A percentile compares a stretch with the other conserved stretches of the same genome.
phyloP scores from a whole-genome alignment of 768 basidiomycete genomes.

The Boletellus ananiceps region DNA sequence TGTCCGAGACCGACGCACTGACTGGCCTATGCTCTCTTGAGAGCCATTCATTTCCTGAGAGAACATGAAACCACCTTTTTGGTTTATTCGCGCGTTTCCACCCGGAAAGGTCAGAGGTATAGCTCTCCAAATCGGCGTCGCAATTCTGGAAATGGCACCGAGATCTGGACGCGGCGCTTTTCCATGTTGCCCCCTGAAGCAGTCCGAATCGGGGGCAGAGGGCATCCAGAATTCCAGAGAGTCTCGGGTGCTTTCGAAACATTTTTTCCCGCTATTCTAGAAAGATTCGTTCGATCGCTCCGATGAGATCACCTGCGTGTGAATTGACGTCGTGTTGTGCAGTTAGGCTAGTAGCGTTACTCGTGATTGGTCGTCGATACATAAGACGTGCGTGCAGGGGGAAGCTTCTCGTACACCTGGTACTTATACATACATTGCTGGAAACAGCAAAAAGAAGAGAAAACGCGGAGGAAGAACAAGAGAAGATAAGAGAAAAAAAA shows the following conservation, averaged over 20 bases:
- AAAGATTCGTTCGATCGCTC: neutral
- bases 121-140: too few relatives aligned
- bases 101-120: too few relatives aligned
- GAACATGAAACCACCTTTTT: too few relatives aligned
- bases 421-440: conserved; percentile 32
- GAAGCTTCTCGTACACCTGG: conserved; percentile 29
- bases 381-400: conserved; percentile 5
- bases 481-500: conserved; percentile 1
- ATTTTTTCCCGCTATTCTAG: conserved; percentile 8
- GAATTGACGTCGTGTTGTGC: conserved; percentile 3
- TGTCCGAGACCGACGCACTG: too few relatives aligned
- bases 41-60: too few relatives aligned
- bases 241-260: neutral
- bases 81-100: too few relatives aligned
- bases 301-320: conserved; percentile 3
- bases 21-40: too few relatives aligned
- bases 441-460: conserved; percentile 7
- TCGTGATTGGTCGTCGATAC: conserved; percentile 16
- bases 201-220: too few relatives aligned
- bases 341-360: neutral
- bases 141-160: too few relatives aligned
- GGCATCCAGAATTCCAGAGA: neutral
- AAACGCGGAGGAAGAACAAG: neutral
- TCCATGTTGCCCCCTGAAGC: too few relatives aligned
- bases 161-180: too few relatives aligned